Base-by-base conservation (phyloP, 805 yeast species). In the Kuraishia molischiana region DNA sequence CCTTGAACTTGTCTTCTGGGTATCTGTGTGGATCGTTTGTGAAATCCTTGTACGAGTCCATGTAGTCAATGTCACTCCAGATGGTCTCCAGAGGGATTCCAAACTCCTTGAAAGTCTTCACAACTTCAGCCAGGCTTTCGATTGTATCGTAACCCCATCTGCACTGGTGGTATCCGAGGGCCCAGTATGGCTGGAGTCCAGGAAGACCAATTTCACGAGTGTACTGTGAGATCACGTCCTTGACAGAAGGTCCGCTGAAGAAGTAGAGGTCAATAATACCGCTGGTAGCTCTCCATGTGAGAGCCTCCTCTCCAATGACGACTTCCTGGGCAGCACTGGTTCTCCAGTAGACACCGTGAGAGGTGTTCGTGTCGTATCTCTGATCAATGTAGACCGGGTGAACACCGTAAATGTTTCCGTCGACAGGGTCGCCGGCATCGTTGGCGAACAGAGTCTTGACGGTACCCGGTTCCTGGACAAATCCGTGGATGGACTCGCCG, bases 351-450 rank as follows among this genome's bases (percentile, higher is more conserved):
- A 56, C 60, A 13, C 58, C 61, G 35, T 56, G 62, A 8, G 60
- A 41, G 14, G 50, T 40, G 28, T 46, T 42, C 13, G 50, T 35
- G 31, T 29, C 31, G 31, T 29, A 29, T 20, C 61, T 37, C 39
- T 55, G 53, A 36, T 58, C 62, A 22, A 52, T 40, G 41, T 58
- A 57, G 29, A 56, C 44, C 19, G 62, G 62, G 32, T 58, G 62
- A 6, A 49, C 50, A 24, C 62, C 62, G 41, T 58, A 58, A 13
- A 54, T 48, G 38, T 58, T 56, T 13, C 52, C 57, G 38, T 53
- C 60, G 19, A 52, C 40, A 10, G 49, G 49, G 34, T 49, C 51
- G 34, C 51, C 54, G 4, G 42, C 51, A 39, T 55, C 61, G 37
- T 53, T 53, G 6, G 58, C 59, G 36, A 35, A 55, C 21, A 58